Evolutionary conservation across 768 basidiomycete genomes (phyloP).

Genomic region (Boletus pseudopeckii): DNA sequence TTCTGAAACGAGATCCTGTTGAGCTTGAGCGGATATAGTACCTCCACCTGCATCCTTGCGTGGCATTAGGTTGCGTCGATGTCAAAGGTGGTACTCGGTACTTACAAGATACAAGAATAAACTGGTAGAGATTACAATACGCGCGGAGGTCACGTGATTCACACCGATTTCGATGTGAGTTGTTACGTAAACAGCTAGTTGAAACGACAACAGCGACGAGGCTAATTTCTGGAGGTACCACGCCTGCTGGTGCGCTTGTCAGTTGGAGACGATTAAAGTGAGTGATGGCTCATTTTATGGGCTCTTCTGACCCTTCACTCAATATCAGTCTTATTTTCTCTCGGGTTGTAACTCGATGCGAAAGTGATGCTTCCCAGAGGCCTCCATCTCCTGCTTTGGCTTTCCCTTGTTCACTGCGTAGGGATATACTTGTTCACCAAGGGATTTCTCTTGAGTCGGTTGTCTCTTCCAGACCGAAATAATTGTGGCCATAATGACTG

Average conservation of each 20-base stretch:
- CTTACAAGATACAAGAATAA: neutral
- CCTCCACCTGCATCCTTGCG: conserved; percentile 59
- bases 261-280: neutral
- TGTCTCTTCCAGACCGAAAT: conserved; percentile 28
- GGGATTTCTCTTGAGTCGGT: conserved; percentile 86
- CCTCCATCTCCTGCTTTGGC: conserved; percentile 45
- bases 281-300: neutral
- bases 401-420: conserved; percentile 64
- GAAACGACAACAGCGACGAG: neutral
- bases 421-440: conserved; percentile 88
- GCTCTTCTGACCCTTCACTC: neutral
- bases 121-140: neutral
- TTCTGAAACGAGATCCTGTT: conserved; percentile 76
- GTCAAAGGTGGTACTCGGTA: neutral
- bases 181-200: neutral
- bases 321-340: neutral
- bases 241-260: neutral
- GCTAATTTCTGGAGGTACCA: too few relatives aligned
- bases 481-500: conserved; percentile 56
- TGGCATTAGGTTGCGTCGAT: conserved; percentile 47
- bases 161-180: too few relatives aligned
- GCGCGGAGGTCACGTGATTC: conserved; percentile 6
- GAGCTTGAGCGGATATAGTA: conserved; percentile 65
- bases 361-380: conserved; percentile 18
- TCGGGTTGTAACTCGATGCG: conserved; percentile 3